Conservation (phyloP, 176 grass and related monocot genomes). For the Juncus effusus region DNA sequence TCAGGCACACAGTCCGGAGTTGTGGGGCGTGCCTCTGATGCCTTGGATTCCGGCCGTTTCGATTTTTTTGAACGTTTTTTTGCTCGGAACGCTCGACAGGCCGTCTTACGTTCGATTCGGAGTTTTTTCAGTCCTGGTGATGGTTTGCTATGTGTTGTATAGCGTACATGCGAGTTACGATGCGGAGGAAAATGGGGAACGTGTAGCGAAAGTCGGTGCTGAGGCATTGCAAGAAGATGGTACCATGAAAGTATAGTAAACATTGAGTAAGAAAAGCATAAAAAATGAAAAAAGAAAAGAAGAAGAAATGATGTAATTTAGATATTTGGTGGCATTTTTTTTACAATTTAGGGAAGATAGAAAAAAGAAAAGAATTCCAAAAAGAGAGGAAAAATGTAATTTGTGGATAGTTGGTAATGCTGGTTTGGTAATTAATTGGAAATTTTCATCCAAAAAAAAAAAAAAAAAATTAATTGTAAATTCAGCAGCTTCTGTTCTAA, state of each 20-base stretch:
- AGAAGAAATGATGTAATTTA: no score
- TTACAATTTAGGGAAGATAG: not conserved
- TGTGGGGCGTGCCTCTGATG: slow-evolving; percentile 94
- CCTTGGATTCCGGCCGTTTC: slow-evolving; percentile 85
- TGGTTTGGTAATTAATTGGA: not conserved
- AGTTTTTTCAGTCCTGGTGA: slow-evolving; percentile 47
- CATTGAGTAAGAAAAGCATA: no score
- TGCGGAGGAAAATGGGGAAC: slow-evolving; percentile 54
- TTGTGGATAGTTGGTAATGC: slow-evolving; percentile 15
- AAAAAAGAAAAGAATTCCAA: slow-evolving; percentile 12
- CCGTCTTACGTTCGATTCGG: slow-evolving; percentile 72
- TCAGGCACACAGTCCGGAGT: slow-evolving; percentile 47
- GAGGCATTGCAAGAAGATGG: slow-evolving; percentile 20
- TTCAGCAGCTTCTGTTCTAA: slow-evolving; percentile 6
- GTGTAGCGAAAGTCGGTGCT: slow-evolving; percentile 46
- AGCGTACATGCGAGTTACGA: slow-evolving; percentile 80
- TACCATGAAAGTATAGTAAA: slow-evolving; percentile 18
- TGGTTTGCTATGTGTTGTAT: slow-evolving; percentile 73
- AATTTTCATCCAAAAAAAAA: no score
- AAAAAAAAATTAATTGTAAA: slow-evolving; percentile 18
- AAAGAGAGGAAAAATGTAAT: slow-evolving; percentile 14
- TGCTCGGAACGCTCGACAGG: slow-evolving; percentile 61
- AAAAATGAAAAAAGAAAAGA: no score
- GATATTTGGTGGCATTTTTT: no score
- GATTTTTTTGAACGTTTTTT: slow-evolving; percentile 84